A percentile compares a stretch with the other conserved stretches of the same genome.
phyloP scores from a whole-genome alignment of 371 early-diverging fungal species.

The Zopfochytrium polystomum region DNA sequence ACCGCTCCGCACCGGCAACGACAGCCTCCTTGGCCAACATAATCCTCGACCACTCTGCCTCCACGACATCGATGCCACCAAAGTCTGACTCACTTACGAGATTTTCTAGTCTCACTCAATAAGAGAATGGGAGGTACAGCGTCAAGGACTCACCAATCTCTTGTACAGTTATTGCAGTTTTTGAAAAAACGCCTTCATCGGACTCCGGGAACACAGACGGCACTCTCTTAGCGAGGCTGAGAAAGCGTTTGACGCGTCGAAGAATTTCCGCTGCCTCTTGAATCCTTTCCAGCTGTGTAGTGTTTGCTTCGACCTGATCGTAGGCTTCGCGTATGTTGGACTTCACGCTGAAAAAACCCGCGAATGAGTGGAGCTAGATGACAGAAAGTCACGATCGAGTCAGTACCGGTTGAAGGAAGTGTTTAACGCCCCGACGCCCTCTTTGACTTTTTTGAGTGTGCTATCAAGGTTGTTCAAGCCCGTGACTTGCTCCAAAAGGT shows the following conservation, averaged over 20 bases:
- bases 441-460: slow-evolving; percentile 54
- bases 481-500: slow-evolving; percentile 65
- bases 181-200: slow-evolving; percentile 4
- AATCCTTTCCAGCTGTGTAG: slow-evolving; percentile 61
- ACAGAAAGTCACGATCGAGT: too few relatives aligned
- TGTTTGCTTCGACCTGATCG: slow-evolving; percentile 56
- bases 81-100: slow-evolving; percentile 63
- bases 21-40: slow-evolving; percentile 46
- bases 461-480: slow-evolving; percentile 64
- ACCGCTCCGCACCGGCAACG: slow-evolving; percentile 53
- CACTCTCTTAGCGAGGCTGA: slow-evolving; percentile 59
- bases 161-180: slow-evolving; percentile 17
- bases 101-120: slow-evolving; percentile 33
- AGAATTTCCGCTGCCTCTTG: slow-evolving; percentile 63
- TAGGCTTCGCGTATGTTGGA: slow-evolving; percentile 62
- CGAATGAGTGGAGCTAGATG: too few relatives aligned
- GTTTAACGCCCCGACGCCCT: slow-evolving; percentile 56
- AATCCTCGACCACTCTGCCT: slow-evolving; percentile 51
- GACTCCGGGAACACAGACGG: slow-evolving; percentile 49
- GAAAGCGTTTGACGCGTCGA: slow-evolving; percentile 63
- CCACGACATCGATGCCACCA: slow-evolving; percentile 64
- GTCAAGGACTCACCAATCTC: slow-evolving; percentile 19
- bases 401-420: slow-evolving; percentile 59
- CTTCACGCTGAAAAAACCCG: slow-evolving; percentile 45
- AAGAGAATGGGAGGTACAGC: background rate